Evolutionary conservation across 1,139 yeast genomes (phyloP).

Genomic region (Candida albicans): DNA sequence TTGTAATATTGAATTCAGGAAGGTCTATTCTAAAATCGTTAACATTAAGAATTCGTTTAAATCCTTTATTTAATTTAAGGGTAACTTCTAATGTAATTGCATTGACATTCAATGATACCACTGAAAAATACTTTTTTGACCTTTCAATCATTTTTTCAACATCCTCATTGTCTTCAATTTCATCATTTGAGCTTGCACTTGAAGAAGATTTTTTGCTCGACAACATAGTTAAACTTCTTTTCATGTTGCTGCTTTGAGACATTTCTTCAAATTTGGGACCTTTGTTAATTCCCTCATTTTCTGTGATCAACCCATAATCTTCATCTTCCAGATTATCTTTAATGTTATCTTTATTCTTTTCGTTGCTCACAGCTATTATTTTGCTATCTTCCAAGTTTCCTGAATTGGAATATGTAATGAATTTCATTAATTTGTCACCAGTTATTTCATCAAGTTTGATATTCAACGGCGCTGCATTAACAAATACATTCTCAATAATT

Average conservation of each 20-base stretch:
- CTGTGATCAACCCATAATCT: conserved; percentile 17
- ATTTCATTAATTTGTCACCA: conserved; percentile 55
- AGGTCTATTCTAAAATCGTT: conserved; percentile 54
- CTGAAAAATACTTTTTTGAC: conserved; percentile 58
- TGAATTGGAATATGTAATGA: conserved; percentile 50
- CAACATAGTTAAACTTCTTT: conserved; percentile 9
- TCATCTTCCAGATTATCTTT: conserved; percentile 11
- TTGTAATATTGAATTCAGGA: conserved; percentile 51
- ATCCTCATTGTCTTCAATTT: conserved; percentile 27
- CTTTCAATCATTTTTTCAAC: conserved; percentile 58
- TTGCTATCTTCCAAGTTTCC: conserved; percentile 33
- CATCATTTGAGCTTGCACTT: neutral
- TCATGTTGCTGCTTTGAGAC: conserved; percentile 6
- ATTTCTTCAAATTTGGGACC: conserved; percentile 10
- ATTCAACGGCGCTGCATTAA: conserved; percentile 55
- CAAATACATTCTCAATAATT: conserved; percentile 53
- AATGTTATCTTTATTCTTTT: conserved; percentile 13
- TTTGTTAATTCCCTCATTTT: conserved; percentile 16
- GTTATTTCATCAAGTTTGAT: conserved; percentile 62
- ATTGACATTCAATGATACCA: conserved; percentile 48
- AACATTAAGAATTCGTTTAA: conserved; percentile 59
- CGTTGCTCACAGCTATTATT: conserved; percentile 18
- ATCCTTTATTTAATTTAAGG: conserved; percentile 55
- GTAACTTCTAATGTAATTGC: conserved; percentile 55
- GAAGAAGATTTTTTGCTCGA: conserved; percentile 7